phyloP scores from a whole-genome alignment of 2,329 filamentous ascomycete genomes.

The Exophiala mesophila region DNA sequence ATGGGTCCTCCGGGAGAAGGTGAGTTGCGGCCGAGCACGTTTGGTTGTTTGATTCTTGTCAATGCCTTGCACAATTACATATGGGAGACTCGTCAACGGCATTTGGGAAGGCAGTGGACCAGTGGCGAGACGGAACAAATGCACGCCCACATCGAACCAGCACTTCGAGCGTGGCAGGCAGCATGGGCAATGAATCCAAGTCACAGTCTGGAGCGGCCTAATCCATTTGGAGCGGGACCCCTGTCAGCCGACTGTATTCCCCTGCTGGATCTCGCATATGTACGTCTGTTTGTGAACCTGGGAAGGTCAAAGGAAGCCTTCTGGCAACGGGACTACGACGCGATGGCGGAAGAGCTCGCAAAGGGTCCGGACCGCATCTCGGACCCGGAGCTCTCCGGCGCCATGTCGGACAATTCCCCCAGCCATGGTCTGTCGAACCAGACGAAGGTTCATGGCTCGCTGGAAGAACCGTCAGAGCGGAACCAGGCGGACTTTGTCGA shows the following conservation, averaged over 20 bases:
- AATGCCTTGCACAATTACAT: constrained; percentile 97
- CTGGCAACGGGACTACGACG: constrained; percentile 90
- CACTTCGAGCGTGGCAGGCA: constrained; percentile 86
- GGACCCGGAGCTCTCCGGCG: constrained; percentile 51
- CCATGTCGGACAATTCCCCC: constrained; percentile 18
- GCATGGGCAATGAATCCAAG: constrained; percentile 85
- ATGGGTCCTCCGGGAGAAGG: constrained; percentile 42
- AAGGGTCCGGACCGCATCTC: constrained; percentile 70
- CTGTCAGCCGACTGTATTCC: constrained; percentile 88
- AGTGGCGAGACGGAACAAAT: constrained; percentile 90
- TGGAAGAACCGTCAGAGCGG: constrained; percentile 28
- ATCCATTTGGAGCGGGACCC: constrained; percentile 74
- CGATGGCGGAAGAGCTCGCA: constrained; percentile 81
- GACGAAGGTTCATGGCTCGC: constrained; percentile 46
- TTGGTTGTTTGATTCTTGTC: constrained; percentile 86
- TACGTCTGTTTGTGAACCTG: constrained; percentile 89
- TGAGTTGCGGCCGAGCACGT: constrained; percentile 77
- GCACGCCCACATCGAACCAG: constrained; percentile 92
- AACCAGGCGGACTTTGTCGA: constrained; percentile 28
- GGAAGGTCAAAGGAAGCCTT: constrained; percentile 87
- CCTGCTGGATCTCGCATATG: constrained; percentile 83
- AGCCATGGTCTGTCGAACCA: constrained; percentile 12
- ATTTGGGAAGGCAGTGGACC: constrained; percentile 85
- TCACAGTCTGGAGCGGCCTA: constrained; percentile 78
- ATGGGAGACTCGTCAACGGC: constrained; percentile 90